A percentile compares a stretch with the other conserved stretches of the same genome.
These are phyloP conservation scores for Amanita thiersii DNA, from an alignment of 768 basidiomycete species.

Conservation along the genomic window DNA sequence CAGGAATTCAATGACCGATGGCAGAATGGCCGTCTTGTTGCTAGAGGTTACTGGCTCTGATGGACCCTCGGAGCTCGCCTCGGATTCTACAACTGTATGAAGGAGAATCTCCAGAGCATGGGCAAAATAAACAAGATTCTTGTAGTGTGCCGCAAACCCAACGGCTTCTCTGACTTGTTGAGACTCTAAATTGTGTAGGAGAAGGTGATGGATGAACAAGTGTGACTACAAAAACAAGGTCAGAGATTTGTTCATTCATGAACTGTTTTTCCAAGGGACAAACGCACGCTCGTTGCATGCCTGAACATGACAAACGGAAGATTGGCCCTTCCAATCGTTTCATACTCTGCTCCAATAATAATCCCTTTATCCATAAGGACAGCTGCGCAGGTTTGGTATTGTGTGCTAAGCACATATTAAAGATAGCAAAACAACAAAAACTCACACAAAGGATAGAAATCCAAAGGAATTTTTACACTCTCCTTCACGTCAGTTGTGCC, in stretches of 20 bases:
- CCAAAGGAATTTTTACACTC: constrained; percentile 85
- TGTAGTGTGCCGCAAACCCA: constrained; percentile 78
- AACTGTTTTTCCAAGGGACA: constrained; percentile 1
- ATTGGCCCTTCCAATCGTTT: constrained; percentile 64
- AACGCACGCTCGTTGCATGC: constrained; percentile 72
- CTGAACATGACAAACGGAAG: constrained; percentile 89
- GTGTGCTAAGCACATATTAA: background rate
- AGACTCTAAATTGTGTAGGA: constrained; percentile 72
- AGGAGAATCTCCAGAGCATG: constrained; percentile 93
- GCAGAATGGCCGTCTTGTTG: constrained; percentile 37
- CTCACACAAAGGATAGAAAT: constrained; percentile 94
- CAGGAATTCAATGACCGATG: constrained; percentile 77
- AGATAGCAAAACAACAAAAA: constrained; percentile 15
- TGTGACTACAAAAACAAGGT: constrained; percentile 53
- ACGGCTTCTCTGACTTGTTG: constrained; percentile 69
- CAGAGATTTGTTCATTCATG: background rate
- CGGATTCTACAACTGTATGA: constrained; percentile 88
- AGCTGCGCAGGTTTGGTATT: constrained; percentile 38
- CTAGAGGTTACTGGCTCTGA: constrained; percentile 19
- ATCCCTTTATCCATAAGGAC: constrained; percentile 99
- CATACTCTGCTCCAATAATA: constrained; percentile 92
- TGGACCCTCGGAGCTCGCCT: constrained; percentile 34
- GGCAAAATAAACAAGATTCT: constrained; percentile 83
- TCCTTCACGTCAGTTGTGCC: constrained; percentile 62
- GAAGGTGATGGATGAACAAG: constrained; percentile 87